Evolutionary conservation across 1,284 basidiomycete genomes (phyloP).

Genomic region (Meripilus lineatus): DNA sequence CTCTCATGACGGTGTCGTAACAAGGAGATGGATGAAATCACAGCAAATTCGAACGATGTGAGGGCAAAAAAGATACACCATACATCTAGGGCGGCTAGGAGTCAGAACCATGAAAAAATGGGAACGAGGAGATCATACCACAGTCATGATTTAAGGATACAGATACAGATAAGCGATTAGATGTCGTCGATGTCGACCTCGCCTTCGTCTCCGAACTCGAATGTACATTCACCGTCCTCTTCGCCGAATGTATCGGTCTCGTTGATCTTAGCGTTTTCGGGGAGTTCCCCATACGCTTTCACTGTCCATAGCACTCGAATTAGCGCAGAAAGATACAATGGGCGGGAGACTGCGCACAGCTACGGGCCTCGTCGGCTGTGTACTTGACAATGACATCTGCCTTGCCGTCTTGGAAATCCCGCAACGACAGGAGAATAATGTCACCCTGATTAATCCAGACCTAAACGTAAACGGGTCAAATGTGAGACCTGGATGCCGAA

Average conservation of each 20-base stretch:
- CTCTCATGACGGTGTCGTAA: too few species aligned
- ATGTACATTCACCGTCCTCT: conserved; percentile 86
- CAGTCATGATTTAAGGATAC: conserved; percentile 8
- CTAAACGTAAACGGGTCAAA: conserved; percentile 35
- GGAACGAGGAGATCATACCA: not conserved
- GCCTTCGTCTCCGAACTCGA: conserved; percentile 85
- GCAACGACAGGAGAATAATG: conserved; percentile 93
- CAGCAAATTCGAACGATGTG: not conserved
- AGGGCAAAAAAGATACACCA: conserved; percentile 10
- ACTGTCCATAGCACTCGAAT: conserved; percentile 38
- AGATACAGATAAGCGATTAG: conserved; percentile 32
- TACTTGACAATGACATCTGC: conserved; percentile 99
- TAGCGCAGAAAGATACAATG: conserved; percentile 1
- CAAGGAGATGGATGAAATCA: conserved; percentile 4
- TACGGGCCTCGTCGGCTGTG: conserved; percentile 91
- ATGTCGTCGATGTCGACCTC: conserved; percentile 82
- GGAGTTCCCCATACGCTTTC: conserved; percentile 97
- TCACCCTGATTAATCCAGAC: conserved; percentile 99
- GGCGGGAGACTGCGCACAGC: conserved; percentile 48
- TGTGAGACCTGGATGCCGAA: conserved; percentile 4
- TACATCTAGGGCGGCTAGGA: conserved; percentile 8
- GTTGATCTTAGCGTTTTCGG: conserved; percentile 98
- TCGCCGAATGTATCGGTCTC: conserved; percentile 92
- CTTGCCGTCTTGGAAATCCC: conserved; percentile 99
- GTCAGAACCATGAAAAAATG: not conserved